These are phyloP conservation scores for Aquanectria penicillioides DNA, from an alignment of 2,329 filamentous ascomycete species.

Conservation along the genomic window DNA sequence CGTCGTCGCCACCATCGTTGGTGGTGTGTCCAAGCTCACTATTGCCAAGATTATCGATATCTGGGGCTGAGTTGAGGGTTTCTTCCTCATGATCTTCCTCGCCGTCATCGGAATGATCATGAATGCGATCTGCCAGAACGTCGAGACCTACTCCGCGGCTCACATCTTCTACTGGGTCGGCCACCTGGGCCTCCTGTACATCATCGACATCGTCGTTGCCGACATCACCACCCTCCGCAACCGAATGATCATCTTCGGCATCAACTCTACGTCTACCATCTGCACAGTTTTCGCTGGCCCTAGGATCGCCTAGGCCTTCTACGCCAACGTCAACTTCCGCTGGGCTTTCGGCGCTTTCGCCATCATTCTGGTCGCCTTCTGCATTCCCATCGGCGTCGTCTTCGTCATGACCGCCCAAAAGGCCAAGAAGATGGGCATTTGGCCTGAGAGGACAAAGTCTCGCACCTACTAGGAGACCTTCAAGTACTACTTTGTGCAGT, in stretches of 20 bases:
- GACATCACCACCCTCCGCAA: constrained; percentile 56
- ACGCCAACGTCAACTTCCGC: constrained; percentile 35
- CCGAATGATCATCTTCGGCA: constrained; percentile 55
- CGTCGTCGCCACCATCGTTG: constrained; percentile 64
- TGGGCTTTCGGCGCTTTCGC: constrained; percentile 68
- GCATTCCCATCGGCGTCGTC: constrained; percentile 66
- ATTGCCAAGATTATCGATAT: constrained; percentile 61
- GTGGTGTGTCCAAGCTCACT: constrained; percentile 50
- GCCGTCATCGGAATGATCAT: constrained; percentile 67
- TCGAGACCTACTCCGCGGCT: constrained; percentile 68
- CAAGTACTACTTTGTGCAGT: constrained; percentile 37
- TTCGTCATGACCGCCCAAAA: constrained; percentile 65
- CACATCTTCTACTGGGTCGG: constrained; percentile 74
- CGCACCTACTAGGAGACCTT: constrained; percentile 58
- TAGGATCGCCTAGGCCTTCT: constrained; percentile 36
- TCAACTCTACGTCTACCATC: constrained; percentile 56
- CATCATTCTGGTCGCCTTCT: constrained; percentile 70
- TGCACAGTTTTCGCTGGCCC: constrained; percentile 54
- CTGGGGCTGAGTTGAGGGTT: constrained; percentile 58
- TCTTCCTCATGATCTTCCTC: constrained; percentile 53
- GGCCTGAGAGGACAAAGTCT: constrained; percentile 48
- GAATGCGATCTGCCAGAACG: constrained; percentile 68
- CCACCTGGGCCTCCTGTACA: constrained; percentile 52
- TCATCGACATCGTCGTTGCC: constrained; percentile 54
- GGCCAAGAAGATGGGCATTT: constrained; percentile 61